A percentile compares a stretch with the other conserved stretches of the same genome.
phyloP scores from a whole-genome alignment of 2,329 filamentous ascomycete genomes.

The Alternaria postmessia region DNA sequence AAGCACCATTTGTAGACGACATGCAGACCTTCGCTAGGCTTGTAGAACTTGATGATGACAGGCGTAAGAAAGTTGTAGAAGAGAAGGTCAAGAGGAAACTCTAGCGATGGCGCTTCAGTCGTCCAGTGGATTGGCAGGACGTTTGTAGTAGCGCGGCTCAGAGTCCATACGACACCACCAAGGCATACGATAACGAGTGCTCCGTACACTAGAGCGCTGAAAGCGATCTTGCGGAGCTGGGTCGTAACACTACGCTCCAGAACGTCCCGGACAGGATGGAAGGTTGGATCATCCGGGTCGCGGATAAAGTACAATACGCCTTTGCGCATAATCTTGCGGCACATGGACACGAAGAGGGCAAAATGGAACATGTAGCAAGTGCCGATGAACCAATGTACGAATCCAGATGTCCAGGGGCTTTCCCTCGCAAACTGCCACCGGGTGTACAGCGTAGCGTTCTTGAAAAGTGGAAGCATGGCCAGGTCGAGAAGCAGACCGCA shows the following conservation, averaged over 20 bases:
- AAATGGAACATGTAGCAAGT: conserved; percentile 99
- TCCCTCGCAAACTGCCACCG: conserved; percentile 79
- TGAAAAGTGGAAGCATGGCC: conserved; percentile 88
- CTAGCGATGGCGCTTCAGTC: conserved; percentile 87
- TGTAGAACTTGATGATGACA: conserved; percentile 81
- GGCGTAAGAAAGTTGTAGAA: conserved; percentile 98
- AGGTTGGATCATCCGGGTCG: conserved; percentile 97
- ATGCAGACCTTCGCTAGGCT: conserved; percentile 84
- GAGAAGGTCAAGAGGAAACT: conserved; percentile 91
- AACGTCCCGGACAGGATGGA: conserved; percentile 96
- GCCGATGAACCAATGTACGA: conserved; percentile 98
- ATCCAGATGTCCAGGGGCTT: conserved; percentile 88
- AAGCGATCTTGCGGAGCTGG: conserved; percentile 93
- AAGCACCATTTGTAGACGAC: conserved; percentile 97
- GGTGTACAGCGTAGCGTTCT: conserved; percentile 77
- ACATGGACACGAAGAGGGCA: conserved; percentile 98
- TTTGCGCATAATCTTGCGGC: conserved; percentile 93
- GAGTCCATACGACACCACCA: conserved; percentile 94
- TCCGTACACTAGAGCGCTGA: conserved; percentile 95
- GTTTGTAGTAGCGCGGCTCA: conserved; percentile 70
- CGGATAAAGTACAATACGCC: conserved; percentile 98
- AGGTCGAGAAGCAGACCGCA: conserved; percentile 90
- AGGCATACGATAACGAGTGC: conserved; percentile 91
- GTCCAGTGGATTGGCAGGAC: conserved; percentile 94
- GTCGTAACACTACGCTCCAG: conserved; percentile 91